Base-by-base conservation (phyloP, 768 basidiomycete species). In the Porpolomopsis calyptriformis region DNA sequence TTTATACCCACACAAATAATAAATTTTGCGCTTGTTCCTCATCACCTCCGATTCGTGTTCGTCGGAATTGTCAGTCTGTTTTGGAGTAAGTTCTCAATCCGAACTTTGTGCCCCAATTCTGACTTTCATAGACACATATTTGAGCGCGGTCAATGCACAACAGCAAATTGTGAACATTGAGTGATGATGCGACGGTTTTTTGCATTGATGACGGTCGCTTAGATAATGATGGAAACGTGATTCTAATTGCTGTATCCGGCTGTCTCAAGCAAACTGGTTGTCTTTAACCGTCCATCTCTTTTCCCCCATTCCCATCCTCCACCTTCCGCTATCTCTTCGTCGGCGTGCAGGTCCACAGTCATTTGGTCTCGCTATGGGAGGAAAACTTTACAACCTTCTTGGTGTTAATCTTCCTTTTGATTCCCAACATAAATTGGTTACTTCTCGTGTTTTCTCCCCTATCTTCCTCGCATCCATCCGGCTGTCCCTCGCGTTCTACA, bases 11-110 rank as follows among this genome's bases (percentile, higher is more conserved):
- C 84, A 0, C 87, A 91, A 59, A 55, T 81, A 45, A 68, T 87
- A 67, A 91, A 91, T 63, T 91, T 90, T 55, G 66, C 77, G 7
- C 18, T 90, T 25, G 74, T 88, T 1, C 88, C 88, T 1, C 78
- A 74, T 3, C 87, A 90, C 53, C 63, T 88, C 27, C 78, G 87
- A 29, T 80, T 90, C 44, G 71, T 82, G 16, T 68, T 82, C 16
- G 77, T 91, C 19, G 74, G 85, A 54, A 73, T 83, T 9, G 84
- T 89, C 43, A 82, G 81, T 55, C 70, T 88, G 49, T 83, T 84
- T 66, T 86, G 84, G 85, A 88, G 85, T 88, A 58, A 38, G 82
- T 73, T 10, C 36, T 43, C n/a, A 25, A 42, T 42, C 36, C 8
- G 38, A 14, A 6, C 4, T n/a, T 14, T 24, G 14, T 19, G 11